Evolutionary conservation across 768 basidiomycete genomes (phyloP), one percentile per base, ranked within the genome.

Genomic region (Auriscalpium orientale): DNA sequence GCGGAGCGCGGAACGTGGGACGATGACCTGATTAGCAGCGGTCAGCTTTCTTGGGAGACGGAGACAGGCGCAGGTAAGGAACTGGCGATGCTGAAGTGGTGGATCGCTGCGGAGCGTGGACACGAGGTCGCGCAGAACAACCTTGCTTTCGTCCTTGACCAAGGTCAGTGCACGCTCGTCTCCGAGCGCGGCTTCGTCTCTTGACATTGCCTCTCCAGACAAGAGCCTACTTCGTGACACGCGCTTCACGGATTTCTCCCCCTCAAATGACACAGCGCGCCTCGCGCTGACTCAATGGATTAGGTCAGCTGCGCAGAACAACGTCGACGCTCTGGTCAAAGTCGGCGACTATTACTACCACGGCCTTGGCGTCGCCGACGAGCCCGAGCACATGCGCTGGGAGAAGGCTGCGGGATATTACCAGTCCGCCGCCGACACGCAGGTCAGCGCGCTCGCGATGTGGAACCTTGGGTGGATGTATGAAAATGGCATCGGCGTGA

Each of bases 391-490:
- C 1, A 65, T 76, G 18, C 80, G 89, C 16, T 83, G 84, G 67
- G 94, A 95, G 68, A 93, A 93, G 63, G 97, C 97, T 0, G 94
- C 90, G 1, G 83, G 86, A 28, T 98, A 91, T 67, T 99, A 99
- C 65, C 93, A 91, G 66, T 88, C 90, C 34, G 97, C 97, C 4
- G 92, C 91, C 2, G 92, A 94, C 60, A 95, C 91, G 2, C 91
- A 95, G 58, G 63, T 88, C 64, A 97, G 93, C 62, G 93, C 97
- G 1, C 76, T 98, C 60, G 94, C 97, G 1, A 91, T 97, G 85
- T 98, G 93, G 93, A 97, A 98, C 66, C 73, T 98, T 11, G 97
- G 95, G 1, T 98, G 91, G 91, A 98, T 98, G 97, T 98, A 98
- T 68, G 95, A 98, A 72, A 91, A 93, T 63, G 97, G 97, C 0